These are phyloP conservation scores for Pichia exigua DNA, from an alignment of 805 yeast species.

Conservation along the genomic window DNA sequence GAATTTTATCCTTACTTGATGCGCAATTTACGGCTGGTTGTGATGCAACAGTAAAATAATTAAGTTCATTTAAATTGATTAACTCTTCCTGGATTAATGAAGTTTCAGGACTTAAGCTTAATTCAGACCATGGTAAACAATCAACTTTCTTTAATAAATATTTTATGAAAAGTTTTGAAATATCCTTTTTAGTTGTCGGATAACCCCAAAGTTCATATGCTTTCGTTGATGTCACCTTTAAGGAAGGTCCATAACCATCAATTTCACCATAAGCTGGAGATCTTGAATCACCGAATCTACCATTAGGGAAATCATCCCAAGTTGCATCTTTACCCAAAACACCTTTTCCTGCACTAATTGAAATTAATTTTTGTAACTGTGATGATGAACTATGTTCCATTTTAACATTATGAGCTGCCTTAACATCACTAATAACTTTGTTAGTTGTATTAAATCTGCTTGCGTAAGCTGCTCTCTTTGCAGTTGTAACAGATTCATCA, in stretches of 20 bases:
- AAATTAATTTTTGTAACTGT: slow-evolving; percentile 53
- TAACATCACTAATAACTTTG: slow-evolving; percentile 23
- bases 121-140: slow-evolving; percentile 87
- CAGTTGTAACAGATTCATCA: slow-evolving; percentile 23
- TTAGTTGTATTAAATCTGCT: slow-evolving; percentile 25
- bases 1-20: slow-evolving; percentile 70
- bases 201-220: slow-evolving; percentile 77
- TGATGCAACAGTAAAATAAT: slow-evolving; percentile 83
- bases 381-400: slow-evolving; percentile 18
- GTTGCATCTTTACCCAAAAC: slow-evolving; percentile 81
- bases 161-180: slow-evolving; percentile 58
- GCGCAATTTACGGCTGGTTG: slow-evolving; percentile 90
- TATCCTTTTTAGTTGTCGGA: slow-evolving; percentile 53
- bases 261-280: slow-evolving; percentile 98
- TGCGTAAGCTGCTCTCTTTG: slow-evolving; percentile 32
- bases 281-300: slow-evolving; percentile 90
- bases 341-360: slow-evolving; percentile 80
- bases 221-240: slow-evolving; percentile 62
- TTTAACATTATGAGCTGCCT: slow-evolving; percentile 8
- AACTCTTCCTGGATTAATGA: slow-evolving; percentile 88
- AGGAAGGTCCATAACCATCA: slow-evolving; percentile 92
- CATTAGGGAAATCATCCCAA: slow-evolving; percentile 97
- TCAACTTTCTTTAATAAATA: slow-evolving; percentile 70
- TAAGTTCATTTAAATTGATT: slow-evolving; percentile 63
- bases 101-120: slow-evolving; percentile 81